Evolutionary conservation across 345 rosid species (phyloP), one percentile per base, ranked within the genome.

Genomic region (Melaleuca alternifolia): DNA sequence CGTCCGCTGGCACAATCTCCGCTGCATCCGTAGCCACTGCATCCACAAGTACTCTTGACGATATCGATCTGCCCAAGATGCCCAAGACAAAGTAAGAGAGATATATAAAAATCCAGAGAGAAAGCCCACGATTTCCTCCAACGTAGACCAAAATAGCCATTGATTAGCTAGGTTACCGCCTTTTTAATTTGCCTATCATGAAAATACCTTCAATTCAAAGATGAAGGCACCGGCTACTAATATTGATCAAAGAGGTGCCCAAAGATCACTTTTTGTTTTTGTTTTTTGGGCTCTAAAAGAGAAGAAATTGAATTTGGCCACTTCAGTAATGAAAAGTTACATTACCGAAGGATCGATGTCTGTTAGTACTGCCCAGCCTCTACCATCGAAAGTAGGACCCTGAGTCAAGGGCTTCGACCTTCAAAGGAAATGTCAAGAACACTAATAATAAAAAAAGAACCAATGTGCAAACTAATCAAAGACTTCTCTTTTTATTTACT

Each of bases 1-100:
- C 26, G 97, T 90, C 99, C 94, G 92, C 95, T 98, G 50, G 98
- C 99, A 88, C 94, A 94, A 24, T 95, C 91, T 52, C 95, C 93
- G 95, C 93, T 16, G 92, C 98, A 82, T 86, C 94, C 99, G 95
- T 96, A 87, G 54, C 71, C 6, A 96, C 93, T 18, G 89, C 96
- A 54, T 86, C 93, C 98, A 96, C 23, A 86, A 51, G 16, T 26
- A 9, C 11, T 10, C 4, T 28, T 4, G 1, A 53, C 18, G 3
- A 53, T 21, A 54, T 48, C 54, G 20, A 59, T 50, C 46, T 20
- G 24, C 3, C 24, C 33, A 0, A 82, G 21, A 52, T 71, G 52
- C 5, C 30, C 59, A 10, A 21, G n/a, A 24, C 23, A 3, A 54
- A 54, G 59, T 54, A 54, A 41, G 41, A 54, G 23, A 0, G 12